A percentile compares a stretch with the other conserved stretches of the same genome.
Evolutionary conservation across 2,329 filamentous ascomycete species (phyloP).

Genomic region (Scedosporium apiospermum): DNA sequence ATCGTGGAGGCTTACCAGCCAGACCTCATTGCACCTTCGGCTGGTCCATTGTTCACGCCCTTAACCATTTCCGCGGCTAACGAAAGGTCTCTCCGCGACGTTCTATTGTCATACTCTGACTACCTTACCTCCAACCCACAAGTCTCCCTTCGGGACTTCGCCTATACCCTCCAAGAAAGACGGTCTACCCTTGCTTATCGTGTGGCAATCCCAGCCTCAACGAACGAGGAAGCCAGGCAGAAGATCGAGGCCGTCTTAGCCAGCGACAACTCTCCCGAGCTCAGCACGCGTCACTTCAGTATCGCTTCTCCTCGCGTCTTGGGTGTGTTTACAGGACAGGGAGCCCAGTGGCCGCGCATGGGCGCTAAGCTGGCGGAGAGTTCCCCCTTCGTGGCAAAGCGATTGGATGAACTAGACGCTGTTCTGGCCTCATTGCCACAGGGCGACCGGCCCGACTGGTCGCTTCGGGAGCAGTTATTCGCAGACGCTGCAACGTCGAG

Average conservation of each 20-base stretch:
- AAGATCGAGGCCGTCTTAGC: neutral
- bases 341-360: slow-evolving; percentile 23
- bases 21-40: neutral
- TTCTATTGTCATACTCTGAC: no score
- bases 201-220: no score
- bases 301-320: slow-evolving; percentile 2
- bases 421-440: slow-evolving; percentile 14
- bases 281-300: slow-evolving; percentile 9
- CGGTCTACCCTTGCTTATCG: no score
- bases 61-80: neutral
- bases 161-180: no score
- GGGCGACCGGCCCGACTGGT: slow-evolving; percentile 22
- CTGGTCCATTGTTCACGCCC: neutral
- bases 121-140: no score
- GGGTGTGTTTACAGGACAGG: slow-evolving; percentile 24
- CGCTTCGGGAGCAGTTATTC: slow-evolving; percentile 25
- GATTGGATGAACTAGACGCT: neutral
- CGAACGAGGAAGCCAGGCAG: no score
- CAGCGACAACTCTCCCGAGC: slow-evolving; percentile 25
- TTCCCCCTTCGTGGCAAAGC: neutral
- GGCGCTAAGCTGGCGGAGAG: slow-evolving; percentile 15
- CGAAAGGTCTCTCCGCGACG: neutral
- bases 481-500: slow-evolving; percentile 22
- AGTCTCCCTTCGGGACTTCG: no score
- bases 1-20: slow-evolving; percentile 10